A percentile compares a stretch with the other conserved stretches of the same genome.
Conservation (phyloP, 139 green algal genomes). For the Picochlorum sp. region DNA sequence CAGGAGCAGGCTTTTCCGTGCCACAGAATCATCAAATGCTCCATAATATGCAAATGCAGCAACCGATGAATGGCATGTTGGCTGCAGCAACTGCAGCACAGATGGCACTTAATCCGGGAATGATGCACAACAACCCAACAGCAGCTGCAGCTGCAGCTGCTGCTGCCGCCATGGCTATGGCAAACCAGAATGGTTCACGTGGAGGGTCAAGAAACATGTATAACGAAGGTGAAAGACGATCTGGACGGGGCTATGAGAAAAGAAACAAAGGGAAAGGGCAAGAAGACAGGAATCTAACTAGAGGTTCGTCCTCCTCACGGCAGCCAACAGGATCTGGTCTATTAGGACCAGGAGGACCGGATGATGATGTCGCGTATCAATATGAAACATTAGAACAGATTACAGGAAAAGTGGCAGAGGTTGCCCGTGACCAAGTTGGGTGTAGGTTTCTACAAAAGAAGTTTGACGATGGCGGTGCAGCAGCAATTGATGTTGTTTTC, state of each 20-base stretch:
- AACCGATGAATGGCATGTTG: constrained; percentile 23
- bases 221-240: constrained; percentile 4
- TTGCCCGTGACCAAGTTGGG: constrained; percentile 94
- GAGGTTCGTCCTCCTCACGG: not conserved
- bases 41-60: not conserved
- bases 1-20: not conserved
- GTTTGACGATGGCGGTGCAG: constrained; percentile 87
- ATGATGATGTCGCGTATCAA: constrained; percentile 11
- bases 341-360: not conserved
- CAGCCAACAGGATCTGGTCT: constrained; percentile 12
- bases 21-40: constrained; percentile 16
- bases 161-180: constrained; percentile 24
- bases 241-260: not conserved
- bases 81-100: constrained; percentile 41
- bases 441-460: constrained; percentile 96
- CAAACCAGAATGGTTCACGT: not conserved
- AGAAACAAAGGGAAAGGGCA: not conserved
- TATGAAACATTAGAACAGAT: constrained; percentile 57
- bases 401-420: constrained; percentile 56
- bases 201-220: constrained; percentile 1
- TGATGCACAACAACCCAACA: constrained; percentile 26
- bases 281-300: not conserved
- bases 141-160: constrained; percentile 48
- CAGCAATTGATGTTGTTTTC: constrained; percentile 66
- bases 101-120: constrained; percentile 33